Conservation (phyloP, 2,329 filamentous ascomycete genomes). For the Microsporum ferrugineum region DNA sequence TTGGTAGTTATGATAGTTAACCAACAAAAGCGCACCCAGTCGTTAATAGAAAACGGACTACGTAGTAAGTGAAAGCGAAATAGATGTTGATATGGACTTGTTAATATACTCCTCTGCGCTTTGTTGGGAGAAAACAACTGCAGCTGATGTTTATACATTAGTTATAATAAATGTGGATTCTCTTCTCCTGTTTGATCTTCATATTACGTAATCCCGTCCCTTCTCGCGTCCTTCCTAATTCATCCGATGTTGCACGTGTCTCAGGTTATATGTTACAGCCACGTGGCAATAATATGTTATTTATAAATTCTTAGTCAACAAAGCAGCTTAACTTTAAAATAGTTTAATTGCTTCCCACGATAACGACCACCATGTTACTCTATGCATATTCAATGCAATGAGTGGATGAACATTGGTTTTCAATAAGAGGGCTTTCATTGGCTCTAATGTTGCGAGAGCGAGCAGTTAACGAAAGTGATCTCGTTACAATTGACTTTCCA, state of each 20-base stretch:
- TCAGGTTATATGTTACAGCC: neutral
- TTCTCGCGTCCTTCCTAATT: neutral
- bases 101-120: too few relatives aligned
- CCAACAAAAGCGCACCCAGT: too few relatives aligned
- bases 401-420: too few relatives aligned
- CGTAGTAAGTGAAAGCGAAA: neutral
- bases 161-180: neutral
- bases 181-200: too few relatives aligned
- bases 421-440: neutral
- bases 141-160: neutral
- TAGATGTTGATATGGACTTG: too few relatives aligned
- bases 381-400: too few relatives aligned
- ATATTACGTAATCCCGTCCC: neutral
- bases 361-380: too few relatives aligned
- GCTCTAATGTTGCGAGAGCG: neutral
- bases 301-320: neutral
- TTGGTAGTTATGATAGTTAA: conserved; percentile 27
- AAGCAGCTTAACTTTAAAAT: neutral
- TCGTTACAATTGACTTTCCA: neutral
- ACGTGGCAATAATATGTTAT: neutral
- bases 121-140: neutral
- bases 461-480: neutral
- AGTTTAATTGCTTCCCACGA: neutral
- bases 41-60: neutral
- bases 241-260: neutral